A percentile compares a stretch with the other conserved stretches of the same genome.
phyloP scores from a whole-genome alignment of 805 yeast genomes.

The Clavispora phyllophila region DNA sequence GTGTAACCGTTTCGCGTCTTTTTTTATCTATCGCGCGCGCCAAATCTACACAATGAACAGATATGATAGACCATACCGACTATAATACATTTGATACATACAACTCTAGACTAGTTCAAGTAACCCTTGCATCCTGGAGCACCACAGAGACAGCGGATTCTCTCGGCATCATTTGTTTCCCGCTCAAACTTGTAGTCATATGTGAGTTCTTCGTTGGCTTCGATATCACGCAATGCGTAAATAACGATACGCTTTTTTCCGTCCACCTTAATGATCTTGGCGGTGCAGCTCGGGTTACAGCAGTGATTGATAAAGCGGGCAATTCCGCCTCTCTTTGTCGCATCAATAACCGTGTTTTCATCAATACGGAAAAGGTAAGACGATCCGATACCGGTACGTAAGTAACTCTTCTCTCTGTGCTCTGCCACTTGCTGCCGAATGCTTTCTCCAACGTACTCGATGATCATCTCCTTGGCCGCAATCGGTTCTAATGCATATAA shows the following conservation, averaged over 20 bases:
- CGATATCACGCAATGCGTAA: conserved; percentile 85
- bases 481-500: conserved; percentile 92
- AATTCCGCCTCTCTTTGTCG: conserved; percentile 95
- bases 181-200: conserved; percentile 95
- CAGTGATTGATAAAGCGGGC: conserved; percentile 97
- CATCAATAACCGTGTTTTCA: conserved; percentile 92
- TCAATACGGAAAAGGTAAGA: conserved; percentile 89
- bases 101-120: conserved; percentile 46
- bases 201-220: conserved; percentile 85
- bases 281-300: conserved; percentile 96
- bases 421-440: conserved; percentile 93
- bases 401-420: conserved; percentile 77
- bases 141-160: conserved; percentile 92
- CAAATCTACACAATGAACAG: neutral
- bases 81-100: neutral
- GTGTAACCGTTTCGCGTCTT: no score
- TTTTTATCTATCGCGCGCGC: no score
- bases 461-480: conserved; percentile 94
- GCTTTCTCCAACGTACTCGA: conserved; percentile 95
- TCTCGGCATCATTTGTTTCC: conserved; percentile 80
- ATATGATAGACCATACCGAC: neutral
- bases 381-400: conserved; percentile 91
- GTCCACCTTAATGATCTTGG: conserved; percentile 91
- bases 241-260: conserved; percentile 92
- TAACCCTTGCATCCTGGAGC: conserved; percentile 92